A percentile compares a stretch with the other conserved stretches of the same genome.
phyloP scores from a whole-genome alignment of 1,284 basidiomycete species.

The Ganoderma lingzhi region DNA sequence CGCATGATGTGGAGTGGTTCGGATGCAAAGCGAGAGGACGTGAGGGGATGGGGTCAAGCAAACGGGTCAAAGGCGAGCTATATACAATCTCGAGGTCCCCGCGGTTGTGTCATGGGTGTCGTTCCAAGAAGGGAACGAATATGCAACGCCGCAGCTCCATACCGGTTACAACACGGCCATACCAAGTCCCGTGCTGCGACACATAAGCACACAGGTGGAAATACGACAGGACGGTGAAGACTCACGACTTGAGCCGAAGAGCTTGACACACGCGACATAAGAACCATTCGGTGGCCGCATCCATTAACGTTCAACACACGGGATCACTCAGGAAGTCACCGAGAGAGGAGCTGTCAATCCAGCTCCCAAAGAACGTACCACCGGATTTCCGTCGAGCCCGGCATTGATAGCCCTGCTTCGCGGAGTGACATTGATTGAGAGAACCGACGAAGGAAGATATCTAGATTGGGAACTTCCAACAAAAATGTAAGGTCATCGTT shows the following conservation, averaged over 20 bases:
- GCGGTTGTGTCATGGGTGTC: not conserved
- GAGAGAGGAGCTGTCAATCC: conserved; percentile 2
- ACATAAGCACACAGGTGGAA: not conserved
- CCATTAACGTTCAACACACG: not conserved
- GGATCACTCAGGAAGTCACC: not conserved
- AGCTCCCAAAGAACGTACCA: not conserved
- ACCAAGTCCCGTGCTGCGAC: not conserved
- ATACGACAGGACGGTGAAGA: not conserved
- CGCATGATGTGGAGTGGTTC: not conserved
- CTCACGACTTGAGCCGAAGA: conserved; percentile 1
- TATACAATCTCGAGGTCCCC: not conserved
- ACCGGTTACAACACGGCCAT: not conserved
- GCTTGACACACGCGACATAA: not conserved
- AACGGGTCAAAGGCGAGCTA: not conserved
- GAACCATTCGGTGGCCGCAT: not conserved
- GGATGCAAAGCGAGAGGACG: conserved; percentile 1
- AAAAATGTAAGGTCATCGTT: not conserved
- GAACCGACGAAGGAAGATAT: not conserved
- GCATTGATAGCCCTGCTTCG: not conserved
- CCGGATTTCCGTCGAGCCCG: not conserved
- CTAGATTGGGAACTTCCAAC: not conserved
- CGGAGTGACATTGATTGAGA: not conserved
- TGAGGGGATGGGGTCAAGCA: not conserved
- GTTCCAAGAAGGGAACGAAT: not conserved
- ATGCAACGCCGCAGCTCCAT: not conserved